A percentile compares a stretch with the other conserved stretches of the same genome.
Conservation (phyloP, 495 filamentous ascomycete genomes). For the Cercophora sp. region DNA sequence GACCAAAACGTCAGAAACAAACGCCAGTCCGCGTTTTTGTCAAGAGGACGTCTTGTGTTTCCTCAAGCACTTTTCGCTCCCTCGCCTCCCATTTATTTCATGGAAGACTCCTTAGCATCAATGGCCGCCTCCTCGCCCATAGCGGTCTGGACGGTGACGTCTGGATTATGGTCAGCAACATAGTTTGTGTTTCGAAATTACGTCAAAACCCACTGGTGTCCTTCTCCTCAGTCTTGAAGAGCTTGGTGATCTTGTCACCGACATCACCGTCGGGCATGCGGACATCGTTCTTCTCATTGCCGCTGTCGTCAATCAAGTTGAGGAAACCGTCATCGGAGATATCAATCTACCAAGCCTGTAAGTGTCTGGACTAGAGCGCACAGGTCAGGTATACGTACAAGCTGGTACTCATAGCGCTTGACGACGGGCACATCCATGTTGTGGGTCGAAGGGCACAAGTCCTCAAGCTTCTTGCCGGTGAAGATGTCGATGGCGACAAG, state of each 20-base stretch:
- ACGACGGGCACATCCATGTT: constrained; percentile 99
- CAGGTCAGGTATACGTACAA: constrained; percentile 80
- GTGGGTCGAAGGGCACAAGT: constrained; percentile 99
- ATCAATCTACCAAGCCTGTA: constrained; percentile 76
- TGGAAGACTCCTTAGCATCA: constrained; percentile 85
- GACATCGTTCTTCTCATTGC: constrained; percentile 88
- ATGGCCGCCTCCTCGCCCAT: constrained; percentile 95
- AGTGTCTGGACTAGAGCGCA: too few species aligned
- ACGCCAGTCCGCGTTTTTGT: constrained; percentile 13
- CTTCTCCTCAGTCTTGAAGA: constrained; percentile 64
- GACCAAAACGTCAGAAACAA: constrained; percentile 14
- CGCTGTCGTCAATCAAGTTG: constrained; percentile 76
- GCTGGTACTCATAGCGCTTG: constrained; percentile 81
- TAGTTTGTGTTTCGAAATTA: background rate
- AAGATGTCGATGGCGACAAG: constrained; percentile 97
- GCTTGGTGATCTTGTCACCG: constrained; percentile 72
- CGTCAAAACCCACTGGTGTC: constrained; percentile 69
- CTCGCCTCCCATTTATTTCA: constrained; percentile 20
- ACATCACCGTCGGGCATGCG: constrained; percentile 86
- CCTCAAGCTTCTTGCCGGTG: constrained; percentile 98
- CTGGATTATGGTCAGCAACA: constrained; percentile 44
- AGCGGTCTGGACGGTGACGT: constrained; percentile 83
- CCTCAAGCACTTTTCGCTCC: constrained; percentile 10
- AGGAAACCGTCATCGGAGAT: constrained; percentile 88
- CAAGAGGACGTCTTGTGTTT: constrained; percentile 14